Conservation (phyloP, 2,329 filamentous ascomycete species). For the Penicillium aurantiogriseum region DNA sequence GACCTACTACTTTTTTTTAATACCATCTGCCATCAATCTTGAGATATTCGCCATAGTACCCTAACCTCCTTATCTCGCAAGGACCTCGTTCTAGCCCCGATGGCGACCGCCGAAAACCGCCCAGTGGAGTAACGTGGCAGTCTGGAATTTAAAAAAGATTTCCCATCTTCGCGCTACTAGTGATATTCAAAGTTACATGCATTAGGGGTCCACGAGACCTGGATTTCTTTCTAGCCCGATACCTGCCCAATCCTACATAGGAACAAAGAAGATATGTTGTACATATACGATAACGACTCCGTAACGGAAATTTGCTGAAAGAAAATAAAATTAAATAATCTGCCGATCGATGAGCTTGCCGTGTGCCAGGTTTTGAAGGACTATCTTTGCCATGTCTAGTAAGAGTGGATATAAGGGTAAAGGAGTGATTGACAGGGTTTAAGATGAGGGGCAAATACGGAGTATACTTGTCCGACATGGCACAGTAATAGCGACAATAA, state of each 20-base stretch:
- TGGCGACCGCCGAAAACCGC: conserved; percentile 7
- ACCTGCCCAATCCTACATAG: not conserved
- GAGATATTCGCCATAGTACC: not conserved
- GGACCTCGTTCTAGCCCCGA: conserved; percentile 7
- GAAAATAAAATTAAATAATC: not conserved
- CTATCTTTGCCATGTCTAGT: not conserved
- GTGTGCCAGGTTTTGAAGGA: not conserved
- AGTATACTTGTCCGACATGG: not conserved
- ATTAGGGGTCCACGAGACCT: conserved; percentile 1
- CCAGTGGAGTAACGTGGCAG: conserved; percentile 11
- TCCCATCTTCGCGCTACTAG: conserved; percentile 1
- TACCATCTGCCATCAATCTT: not conserved
- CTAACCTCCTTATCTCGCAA: conserved; percentile 6
- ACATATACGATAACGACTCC: too few relatives aligned
- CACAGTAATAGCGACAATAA: not conserved
- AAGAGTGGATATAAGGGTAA: conserved; percentile 2
- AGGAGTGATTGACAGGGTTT: conserved; percentile 12
- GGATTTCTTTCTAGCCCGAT: not conserved
- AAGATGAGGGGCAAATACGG: not conserved
- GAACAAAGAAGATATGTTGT: not conserved
- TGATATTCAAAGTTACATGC: not conserved
- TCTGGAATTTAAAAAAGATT: conserved; percentile 1
- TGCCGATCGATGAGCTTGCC: conserved; percentile 1
- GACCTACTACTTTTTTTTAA: too few relatives aligned
- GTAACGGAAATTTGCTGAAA: not conserved